Evolutionary conservation across 2,329 filamentous ascomycete genomes (phyloP), one percentile per base, ranked within the genome.

Genomic region (Podosphaera xanthii): DNA sequence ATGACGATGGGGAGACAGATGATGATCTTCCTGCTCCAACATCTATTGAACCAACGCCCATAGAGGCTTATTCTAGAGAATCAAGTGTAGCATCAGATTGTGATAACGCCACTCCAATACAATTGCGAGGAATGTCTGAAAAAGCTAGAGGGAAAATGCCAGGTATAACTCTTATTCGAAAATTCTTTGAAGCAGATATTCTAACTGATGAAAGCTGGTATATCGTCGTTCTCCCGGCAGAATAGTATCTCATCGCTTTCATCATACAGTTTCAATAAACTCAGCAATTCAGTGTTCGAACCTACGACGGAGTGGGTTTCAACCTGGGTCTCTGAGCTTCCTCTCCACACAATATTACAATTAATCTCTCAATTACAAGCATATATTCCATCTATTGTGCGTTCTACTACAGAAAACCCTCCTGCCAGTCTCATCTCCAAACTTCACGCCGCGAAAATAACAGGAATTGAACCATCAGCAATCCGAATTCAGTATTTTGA

Each of bases 61-160:
- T 81, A 70, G 74, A 85, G 69, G 72, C 77, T 62, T 71, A 82
- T 65, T 76, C 78, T 62, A 77, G 82, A 44, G 79, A 84, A 31
- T 83, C 86, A 3, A 91, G 87, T 0, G 75, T 85, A 30, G 80
- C 81, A 35, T 80, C 80, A 0, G 75, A 75, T 46, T 72, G 79
- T 0, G 88, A 94, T 61, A 89, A 94, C 61, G 84, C 85, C 3
- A 80, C 94, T 8, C 89, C 88, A 12, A 77, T 82, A 30, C 90
- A 96, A 69, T 70, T 94, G 36, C 80, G 87, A 60, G 89, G 89
- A 59, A 95, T 97, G 87, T 96, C 91, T 30, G 92, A 97, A 71
- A 98, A 97, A 70, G 92, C 92, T 14, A 78, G 92, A 57, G 92
- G 92, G 6, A 98, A 98, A 71, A 88, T 94, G 82, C 92, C 91